A percentile compares a stretch with the other conserved stretches of the same genome.
These are phyloP conservation scores for Noccaea caerulescens DNA, from an alignment of 345 rosid species.

Conservation along the genomic window DNA sequence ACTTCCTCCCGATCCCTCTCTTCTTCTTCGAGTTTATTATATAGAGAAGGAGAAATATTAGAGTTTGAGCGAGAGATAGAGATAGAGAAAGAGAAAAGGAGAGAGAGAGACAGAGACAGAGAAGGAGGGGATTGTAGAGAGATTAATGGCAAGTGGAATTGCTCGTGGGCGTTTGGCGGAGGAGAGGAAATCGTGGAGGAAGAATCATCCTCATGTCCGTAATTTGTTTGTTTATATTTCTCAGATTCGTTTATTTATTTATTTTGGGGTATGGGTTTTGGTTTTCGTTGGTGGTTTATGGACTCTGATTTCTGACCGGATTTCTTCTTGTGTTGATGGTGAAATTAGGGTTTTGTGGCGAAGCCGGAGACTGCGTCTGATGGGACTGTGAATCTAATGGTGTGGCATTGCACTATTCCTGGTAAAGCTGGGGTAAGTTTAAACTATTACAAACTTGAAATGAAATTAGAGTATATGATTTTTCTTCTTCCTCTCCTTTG, in stretches of 20 bases:
- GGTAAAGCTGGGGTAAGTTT: slow-evolving; percentile 88
- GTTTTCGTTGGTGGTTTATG: background rate
- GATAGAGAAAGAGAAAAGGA: slow-evolving; percentile 20
- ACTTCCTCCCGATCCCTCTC: slow-evolving; percentile 4
- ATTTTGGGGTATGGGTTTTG: background rate
- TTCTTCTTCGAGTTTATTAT: slow-evolving; percentile 33
- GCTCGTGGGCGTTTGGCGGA: slow-evolving; percentile 96
- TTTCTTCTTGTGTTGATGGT: background rate
- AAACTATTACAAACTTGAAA: background rate
- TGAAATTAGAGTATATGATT: slow-evolving; percentile 9
- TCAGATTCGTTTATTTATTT: background rate
- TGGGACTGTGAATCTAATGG: slow-evolving; percentile 88
- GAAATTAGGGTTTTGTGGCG: slow-evolving; percentile 92
- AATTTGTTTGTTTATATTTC: background rate
- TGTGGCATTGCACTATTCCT: slow-evolving; percentile 96
- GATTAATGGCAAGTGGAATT: slow-evolving; percentile 77
- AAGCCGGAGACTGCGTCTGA: slow-evolving; percentile 85
- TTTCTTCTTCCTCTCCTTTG: background rate
- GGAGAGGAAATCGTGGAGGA: slow-evolving; percentile 96
- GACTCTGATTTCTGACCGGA: background rate
- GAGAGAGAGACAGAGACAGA: background rate
- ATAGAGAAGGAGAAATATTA: slow-evolving; percentile 9
- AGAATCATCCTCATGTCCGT: slow-evolving; percentile 95
- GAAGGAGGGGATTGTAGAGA: slow-evolving; percentile 15
- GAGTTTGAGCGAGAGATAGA: slow-evolving; percentile 1